Evolutionary conservation across 495 filamentous ascomycete genomes (phyloP), one percentile per base, ranked within the genome.

Genomic region (Neurospora sp.): DNA sequence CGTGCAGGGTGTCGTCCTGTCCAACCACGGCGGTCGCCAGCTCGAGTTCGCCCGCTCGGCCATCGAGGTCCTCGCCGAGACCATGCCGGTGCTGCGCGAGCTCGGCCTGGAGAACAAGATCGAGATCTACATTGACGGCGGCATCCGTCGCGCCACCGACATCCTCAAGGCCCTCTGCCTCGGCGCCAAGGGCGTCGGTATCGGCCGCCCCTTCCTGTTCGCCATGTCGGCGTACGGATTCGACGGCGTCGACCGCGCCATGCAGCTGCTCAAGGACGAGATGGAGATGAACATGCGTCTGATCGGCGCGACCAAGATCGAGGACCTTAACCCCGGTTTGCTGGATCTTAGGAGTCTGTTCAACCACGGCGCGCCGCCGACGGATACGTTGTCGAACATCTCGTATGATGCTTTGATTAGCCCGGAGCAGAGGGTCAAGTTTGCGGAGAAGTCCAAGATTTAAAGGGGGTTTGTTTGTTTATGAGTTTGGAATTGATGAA

Each of bases 271-370:
- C 73, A 96, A 93, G 85, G 96, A 98, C 79, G 96, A 99, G 87
- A 94, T 99, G 90, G 94, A 95, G 86, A 97, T 98, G 95, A 93
- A 93, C 76, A 98, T 99, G 96, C 88, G 96, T 9, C 84, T 99
- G 74, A 93, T 98, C 76, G 96, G 96, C 16, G 91, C 89, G 39
- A 86, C 85, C 1, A 89, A 78, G 45, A 79, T 99, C 31, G 90
- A 87, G 42, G 90, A 99, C 70, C 82, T 99, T 70, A 93, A 90
- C 72, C 90, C 94, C 8, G 88, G 87, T 14, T 73, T 98, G 78
- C 78, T 99, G 69, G 96, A 98, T 81, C 87, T 87, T 0, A 86
- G 93, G 69, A 91, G 90, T 0, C 78, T 96, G 37, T 86, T 86
- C 80, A 88, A 88, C 73, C 96, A 98, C 76, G 86, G 83, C 68